Evolutionary conservation across 768 basidiomycete genomes (phyloP), one percentile per base, ranked within the genome.

Genomic region (Exidia glandulosa): DNA sequence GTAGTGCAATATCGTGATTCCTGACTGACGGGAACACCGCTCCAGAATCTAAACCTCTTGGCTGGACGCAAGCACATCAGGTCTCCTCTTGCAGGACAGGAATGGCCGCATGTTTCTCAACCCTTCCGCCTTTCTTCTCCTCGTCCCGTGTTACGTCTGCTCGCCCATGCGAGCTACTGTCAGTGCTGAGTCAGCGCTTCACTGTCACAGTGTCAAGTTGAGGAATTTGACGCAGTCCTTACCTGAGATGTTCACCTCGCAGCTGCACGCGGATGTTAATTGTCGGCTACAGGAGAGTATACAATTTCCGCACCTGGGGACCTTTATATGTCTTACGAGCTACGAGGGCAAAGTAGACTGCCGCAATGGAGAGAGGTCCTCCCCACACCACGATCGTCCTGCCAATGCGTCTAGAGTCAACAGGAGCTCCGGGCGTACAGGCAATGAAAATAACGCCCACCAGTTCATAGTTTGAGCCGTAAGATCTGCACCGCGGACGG

Each of bases 341-440:
- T 23, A 31, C 23, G 10, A 61, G 9, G 31, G 31, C 23, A 32
- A 45, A 61, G 32, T 33, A 61, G 1, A 58, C 34, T 34, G 57
- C 34, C 25, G 60, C 60, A 10, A 61, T 37, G n/a, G 52, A n/a
- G 16, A 61, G 36, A 19, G 60, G 60, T 2, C 60, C 60, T 16
- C 45, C 60, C 60, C 60, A 61, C 5, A 61, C 60, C 14, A 58
- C 41, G 30, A 57, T 37, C 31, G 60, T 57, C 31, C 57, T 45
- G 9, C 41, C 41, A 10, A 37, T 37, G 36, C 36, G 36, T 12
- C 19, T 19, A 37, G 36, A 37, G 19, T 12, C 36, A 10, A n/a
- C 36, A 37, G 19, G 10, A 37, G 36, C 10, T 12, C 36, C 19
- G 36, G 10, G 36, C 36, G 19, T 12, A 10, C 19, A 10, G 10